phyloP scores from a whole-genome alignment of 1,139 yeast species.

The Pneumocystis canis region DNA sequence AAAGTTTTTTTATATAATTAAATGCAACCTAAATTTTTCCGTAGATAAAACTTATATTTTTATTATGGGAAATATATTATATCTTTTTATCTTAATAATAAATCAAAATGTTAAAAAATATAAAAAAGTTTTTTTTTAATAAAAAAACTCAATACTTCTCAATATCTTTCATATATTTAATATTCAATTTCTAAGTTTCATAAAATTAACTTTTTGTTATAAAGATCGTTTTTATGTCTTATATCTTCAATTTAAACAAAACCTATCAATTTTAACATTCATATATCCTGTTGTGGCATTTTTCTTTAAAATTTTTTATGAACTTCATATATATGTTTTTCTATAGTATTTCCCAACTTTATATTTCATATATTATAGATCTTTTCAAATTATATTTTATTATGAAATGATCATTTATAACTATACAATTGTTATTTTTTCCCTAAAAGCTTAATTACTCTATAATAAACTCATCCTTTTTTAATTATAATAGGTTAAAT shows the following conservation, averaged over 20 bases:
- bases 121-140: not conserved
- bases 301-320: no score
- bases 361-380: no score
- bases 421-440: no score
- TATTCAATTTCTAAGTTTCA: not conserved
- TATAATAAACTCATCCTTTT: no score
- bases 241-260: not conserved
- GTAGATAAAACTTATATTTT: not conserved
- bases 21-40: not conserved
- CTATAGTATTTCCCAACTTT: no score
- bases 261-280: not conserved
- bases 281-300: not conserved
- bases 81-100: not conserved
- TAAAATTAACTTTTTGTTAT: not conserved
- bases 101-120: not conserved
- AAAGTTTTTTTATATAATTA: not conserved
- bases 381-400: no score
- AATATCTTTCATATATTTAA: not conserved
- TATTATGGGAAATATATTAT: not conserved
- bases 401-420: no score
- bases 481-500: no score
- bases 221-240: not conserved
- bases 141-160: not conserved
- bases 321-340: no score
- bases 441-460: no score